Evolutionary conservation across 441 rosid genomes (phyloP), one percentile per base, ranked within the genome.

Genomic region (Erodium moschatum): DNA sequence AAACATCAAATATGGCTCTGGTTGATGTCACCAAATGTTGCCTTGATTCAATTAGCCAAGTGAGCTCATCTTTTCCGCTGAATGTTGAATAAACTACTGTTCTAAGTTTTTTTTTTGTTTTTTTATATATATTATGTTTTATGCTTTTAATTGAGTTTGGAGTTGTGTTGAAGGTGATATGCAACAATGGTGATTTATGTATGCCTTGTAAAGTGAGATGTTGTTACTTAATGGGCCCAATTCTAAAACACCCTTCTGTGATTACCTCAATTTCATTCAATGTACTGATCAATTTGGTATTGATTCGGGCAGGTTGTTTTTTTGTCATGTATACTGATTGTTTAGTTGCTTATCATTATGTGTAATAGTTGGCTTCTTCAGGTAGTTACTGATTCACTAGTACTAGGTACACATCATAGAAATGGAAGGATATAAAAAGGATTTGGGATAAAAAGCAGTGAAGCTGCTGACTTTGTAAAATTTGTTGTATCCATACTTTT

Each of bases 41-140:
- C 85, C 86, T 87, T 68, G 89, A 87, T 78, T 90, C 98, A 73
- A 83, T 92, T 79, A 66, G 72, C 70, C 91, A 85, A 74, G 98
- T 90, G 73, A 89, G 80, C 72, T 44, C 9, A 6, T 71, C 19
- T 19, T 42, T 42, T 10, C 48, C 68, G 9, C 7, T 35, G 33
- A 65, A 18, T 62, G 31, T 16, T 66, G 38, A 35, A 56, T 31
- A 29, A n/a, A 6, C 50, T 21, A 6, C 6, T 46, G 40, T 2
- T 66, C 15, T 2, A 58, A 18, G 38, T 19, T 13, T 44, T n/a
- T 29, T 0, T 42, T 15, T 5, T 21, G n/a, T n/a, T n/a, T n/a
- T n/a, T n/a, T n/a, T n/a, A n/a, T n/a, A n/a, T 24, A 24, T 9
- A 35, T 42, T 1, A 42, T 42, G 48, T 42, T 42, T 42, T 42